phyloP scores from a whole-genome alignment of 176 grass and related monocot species.

The Ananas comosus region DNA sequence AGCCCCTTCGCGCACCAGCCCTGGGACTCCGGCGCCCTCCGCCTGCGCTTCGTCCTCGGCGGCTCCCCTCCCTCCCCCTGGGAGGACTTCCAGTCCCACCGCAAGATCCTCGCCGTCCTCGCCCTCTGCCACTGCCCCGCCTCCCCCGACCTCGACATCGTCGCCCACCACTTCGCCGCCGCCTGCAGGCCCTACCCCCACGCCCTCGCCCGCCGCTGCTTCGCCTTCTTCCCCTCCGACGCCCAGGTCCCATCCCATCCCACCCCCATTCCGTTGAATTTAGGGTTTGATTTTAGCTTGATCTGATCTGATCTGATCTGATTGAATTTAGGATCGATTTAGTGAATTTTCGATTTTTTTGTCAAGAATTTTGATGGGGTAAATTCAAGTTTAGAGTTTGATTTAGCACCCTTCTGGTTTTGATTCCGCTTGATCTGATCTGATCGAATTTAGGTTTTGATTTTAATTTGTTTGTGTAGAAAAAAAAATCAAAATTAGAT shows the following conservation, averaged over 20 bases:
- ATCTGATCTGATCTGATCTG: too few species aligned
- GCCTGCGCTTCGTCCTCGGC: constrained; percentile 82
- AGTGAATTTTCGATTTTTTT: too few species aligned
- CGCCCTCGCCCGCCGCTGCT: constrained; percentile 63
- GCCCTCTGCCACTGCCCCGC: constrained; percentile 78
- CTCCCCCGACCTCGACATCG: constrained; percentile 54
- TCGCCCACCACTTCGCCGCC: constrained; percentile 49
- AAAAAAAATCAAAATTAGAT: too few species aligned
- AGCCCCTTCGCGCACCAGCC: constrained; percentile 83
- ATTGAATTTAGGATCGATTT: too few species aligned
- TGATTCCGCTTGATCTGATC: too few species aligned
- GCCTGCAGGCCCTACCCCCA: constrained; percentile 49
- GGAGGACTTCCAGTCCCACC: constrained; percentile 97
- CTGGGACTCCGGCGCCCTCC: constrained; percentile 69
- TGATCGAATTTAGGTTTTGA: too few species aligned
- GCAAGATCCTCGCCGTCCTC: constrained; percentile 90
- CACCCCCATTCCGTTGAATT: too few species aligned
- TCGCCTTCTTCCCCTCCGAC: constrained; percentile 84
- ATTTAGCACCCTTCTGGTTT: too few species aligned
- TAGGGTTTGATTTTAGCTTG: too few species aligned
- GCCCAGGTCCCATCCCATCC: constrained; percentile 40
- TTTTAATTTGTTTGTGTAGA: too few species aligned
- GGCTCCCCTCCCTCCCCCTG: constrained; percentile 72
- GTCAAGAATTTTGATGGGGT: too few species aligned
- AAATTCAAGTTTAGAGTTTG: too few species aligned